phyloP scores from a whole-genome alignment of 1,284 basidiomycete genomes.

The Sparassis latifolia region DNA sequence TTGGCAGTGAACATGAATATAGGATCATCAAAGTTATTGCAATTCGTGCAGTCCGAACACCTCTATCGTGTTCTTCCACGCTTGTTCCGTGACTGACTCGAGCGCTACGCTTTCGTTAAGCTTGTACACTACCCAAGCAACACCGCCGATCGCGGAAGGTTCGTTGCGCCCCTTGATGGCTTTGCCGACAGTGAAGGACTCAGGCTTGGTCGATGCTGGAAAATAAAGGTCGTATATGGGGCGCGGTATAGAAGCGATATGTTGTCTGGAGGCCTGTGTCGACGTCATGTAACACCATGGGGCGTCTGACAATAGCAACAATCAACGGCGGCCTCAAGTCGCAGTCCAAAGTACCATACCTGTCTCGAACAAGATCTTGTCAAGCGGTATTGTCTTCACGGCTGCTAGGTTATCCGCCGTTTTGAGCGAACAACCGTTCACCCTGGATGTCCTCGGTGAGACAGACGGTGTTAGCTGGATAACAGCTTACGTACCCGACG shows the following conservation, averaged over 20 bases:
- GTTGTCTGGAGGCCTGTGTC: conserved; percentile 64
- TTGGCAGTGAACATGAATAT: too few species aligned
- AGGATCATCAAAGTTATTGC: not conserved
- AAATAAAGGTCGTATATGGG: conserved; percentile 46
- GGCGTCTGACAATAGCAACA: conserved; percentile 46
- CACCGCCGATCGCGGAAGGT: conserved; percentile 64
- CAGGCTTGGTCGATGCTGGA: conserved; percentile 55
- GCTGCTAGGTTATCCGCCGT: conserved; percentile 66
- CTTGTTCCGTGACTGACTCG: conserved; percentile 53
- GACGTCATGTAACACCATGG: conserved; percentile 83
- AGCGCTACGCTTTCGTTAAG: conserved; percentile 49
- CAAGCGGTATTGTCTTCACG: conserved; percentile 54
- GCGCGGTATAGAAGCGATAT: conserved; percentile 49
- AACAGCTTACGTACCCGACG: conserved; percentile 35
- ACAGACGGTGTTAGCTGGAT: not conserved
- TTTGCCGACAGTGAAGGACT: conserved; percentile 57
- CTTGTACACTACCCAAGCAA: conserved; percentile 72
- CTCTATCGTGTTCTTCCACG: conserved; percentile 62
- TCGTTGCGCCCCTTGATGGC: conserved; percentile 84
- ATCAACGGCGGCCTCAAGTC: not conserved
- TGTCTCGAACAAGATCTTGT: conserved; percentile 76
- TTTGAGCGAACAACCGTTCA: conserved; percentile 86
- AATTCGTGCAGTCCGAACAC: conserved; percentile 50
- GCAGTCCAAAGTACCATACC: conserved; percentile 27
- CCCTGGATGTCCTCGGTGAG: conserved; percentile 25